A percentile compares a stretch with the other conserved stretches of the same genome.
phyloP scores from a whole-genome alignment of 768 basidiomycete genomes.

The Tricholoma terreum region DNA sequence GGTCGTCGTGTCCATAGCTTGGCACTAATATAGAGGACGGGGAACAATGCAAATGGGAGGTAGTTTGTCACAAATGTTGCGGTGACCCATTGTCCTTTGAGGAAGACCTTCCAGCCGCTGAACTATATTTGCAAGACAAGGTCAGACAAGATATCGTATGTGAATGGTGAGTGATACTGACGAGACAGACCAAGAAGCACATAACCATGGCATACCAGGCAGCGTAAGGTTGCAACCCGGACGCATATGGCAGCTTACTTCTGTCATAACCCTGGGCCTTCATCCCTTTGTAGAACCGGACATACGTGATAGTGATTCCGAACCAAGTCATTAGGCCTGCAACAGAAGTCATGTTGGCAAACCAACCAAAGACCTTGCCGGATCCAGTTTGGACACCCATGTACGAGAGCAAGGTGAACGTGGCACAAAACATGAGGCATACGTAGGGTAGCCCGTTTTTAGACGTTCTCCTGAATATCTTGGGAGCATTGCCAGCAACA shows the following conservation, averaged over 20 bases:
- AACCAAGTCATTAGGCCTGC: constrained; percentile 80
- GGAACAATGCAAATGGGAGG: constrained; percentile 68
- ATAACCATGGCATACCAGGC: constrained; percentile 54
- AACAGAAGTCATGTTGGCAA: constrained; percentile 70
- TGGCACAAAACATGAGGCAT: constrained; percentile 64
- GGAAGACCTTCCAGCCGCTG: constrained; percentile 42
- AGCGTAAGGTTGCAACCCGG: constrained; percentile 67
- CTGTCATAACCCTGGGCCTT: constrained; percentile 79
- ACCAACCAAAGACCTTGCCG: constrained; percentile 76
- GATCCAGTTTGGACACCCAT: constrained; percentile 72
- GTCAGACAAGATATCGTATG: background rate
- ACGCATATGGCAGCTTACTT: constrained; percentile 63
- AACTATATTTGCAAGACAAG: constrained; percentile 26
- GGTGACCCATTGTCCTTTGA: constrained; percentile 42
- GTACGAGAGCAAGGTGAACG: constrained; percentile 71
- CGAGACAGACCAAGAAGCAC: constrained; percentile 56
- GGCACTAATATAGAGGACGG: constrained; percentile 63
- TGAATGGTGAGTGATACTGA: constrained; percentile 31
- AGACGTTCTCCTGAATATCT: constrained; percentile 67
- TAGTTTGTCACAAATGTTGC: constrained; percentile 85
- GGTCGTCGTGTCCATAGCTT: constrained; percentile 51
- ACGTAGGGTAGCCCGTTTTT: constrained; percentile 74
- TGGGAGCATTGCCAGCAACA: constrained; percentile 75
- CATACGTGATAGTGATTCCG: constrained; percentile 70
- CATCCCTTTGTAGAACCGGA: constrained; percentile 84